phyloP scores from a whole-genome alignment of 257 asterid genomes.

The Nicotiana obtusifolia region DNA sequence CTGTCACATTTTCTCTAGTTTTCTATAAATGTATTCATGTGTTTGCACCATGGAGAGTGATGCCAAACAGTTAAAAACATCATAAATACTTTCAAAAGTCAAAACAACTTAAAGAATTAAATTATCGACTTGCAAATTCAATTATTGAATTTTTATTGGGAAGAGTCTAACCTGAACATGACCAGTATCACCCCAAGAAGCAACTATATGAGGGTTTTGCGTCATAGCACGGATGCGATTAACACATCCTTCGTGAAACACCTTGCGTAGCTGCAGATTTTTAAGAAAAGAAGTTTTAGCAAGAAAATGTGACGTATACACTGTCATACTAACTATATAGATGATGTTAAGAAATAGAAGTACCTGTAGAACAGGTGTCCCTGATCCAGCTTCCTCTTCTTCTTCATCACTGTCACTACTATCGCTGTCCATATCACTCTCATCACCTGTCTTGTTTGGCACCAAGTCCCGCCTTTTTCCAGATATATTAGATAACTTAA shows the following conservation, averaged over 20 bases:
- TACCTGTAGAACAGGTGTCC: slow-evolving; percentile 69
- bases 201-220: slow-evolving; percentile 87
- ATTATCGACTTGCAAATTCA: background rate
- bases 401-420: slow-evolving; percentile 75
- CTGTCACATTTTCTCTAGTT: background rate
- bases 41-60: background rate
- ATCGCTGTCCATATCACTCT: slow-evolving; percentile 77
- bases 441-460: slow-evolving; percentile 44
- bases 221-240: slow-evolving; percentile 89
- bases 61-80: background rate
- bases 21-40: background rate
- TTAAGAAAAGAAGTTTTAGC: background rate
- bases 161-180: slow-evolving; percentile 68
- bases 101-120: background rate
- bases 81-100: background rate
- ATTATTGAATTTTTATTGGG: background rate
- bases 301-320: background rate
- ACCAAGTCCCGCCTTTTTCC: slow-evolving; percentile 75
- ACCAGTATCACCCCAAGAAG: slow-evolving; percentile 84
- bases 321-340: background rate
- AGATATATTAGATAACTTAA: slow-evolving; percentile 65
- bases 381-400: slow-evolving; percentile 47
- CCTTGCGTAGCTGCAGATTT: slow-evolving; percentile 50
- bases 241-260: slow-evolving; percentile 71
- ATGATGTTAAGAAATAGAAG: slow-evolving; percentile 1